Evolutionary conservation across 192 early-diverging fungal genomes (phyloP).

Genomic region (Paraglomus occultum): DNA sequence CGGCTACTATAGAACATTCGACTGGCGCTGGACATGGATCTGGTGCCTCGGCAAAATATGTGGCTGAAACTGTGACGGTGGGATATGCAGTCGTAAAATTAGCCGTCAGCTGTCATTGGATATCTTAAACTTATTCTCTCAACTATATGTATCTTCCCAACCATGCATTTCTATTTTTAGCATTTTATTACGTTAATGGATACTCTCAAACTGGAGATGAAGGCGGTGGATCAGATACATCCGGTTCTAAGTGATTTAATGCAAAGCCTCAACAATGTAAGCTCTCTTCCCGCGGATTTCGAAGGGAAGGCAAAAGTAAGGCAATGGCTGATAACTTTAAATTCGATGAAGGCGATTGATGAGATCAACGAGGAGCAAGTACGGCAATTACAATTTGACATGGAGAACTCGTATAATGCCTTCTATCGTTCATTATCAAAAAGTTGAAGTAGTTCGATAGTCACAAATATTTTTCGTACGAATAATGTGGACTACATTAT

Average conservation of each 20-base stretch:
- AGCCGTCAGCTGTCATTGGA: not conserved
- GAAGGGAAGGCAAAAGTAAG: constrained; percentile 79
- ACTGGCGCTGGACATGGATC: constrained; percentile 46
- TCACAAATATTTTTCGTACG: no score
- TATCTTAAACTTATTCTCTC: not conserved
- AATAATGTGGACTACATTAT: no score
- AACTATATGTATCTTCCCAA: not conserved
- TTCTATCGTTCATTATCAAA: constrained; percentile 53
- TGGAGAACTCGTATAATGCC: constrained; percentile 69
- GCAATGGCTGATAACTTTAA: constrained; percentile 87
- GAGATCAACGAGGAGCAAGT: constrained; percentile 81
- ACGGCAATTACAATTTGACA: constrained; percentile 90
- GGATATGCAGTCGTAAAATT: not conserved
- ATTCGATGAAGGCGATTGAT: constrained; percentile 92
- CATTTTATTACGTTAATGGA: constrained; percentile 94
- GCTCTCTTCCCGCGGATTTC: constrained; percentile 72
- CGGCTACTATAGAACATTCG: constrained; percentile 92
- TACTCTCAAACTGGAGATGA: constrained; percentile 74
- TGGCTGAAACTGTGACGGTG: constrained; percentile 75
- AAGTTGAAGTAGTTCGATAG: no score
- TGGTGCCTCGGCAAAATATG: constrained; percentile 68
- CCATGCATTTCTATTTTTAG: constrained; percentile 35
- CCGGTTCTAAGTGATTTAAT: constrained; percentile 83
- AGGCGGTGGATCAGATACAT: constrained; percentile 90
- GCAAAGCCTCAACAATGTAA: constrained; percentile 82